phyloP scores from a whole-genome alignment of 305 asterid genomes.

The Rubia occidens region DNA sequence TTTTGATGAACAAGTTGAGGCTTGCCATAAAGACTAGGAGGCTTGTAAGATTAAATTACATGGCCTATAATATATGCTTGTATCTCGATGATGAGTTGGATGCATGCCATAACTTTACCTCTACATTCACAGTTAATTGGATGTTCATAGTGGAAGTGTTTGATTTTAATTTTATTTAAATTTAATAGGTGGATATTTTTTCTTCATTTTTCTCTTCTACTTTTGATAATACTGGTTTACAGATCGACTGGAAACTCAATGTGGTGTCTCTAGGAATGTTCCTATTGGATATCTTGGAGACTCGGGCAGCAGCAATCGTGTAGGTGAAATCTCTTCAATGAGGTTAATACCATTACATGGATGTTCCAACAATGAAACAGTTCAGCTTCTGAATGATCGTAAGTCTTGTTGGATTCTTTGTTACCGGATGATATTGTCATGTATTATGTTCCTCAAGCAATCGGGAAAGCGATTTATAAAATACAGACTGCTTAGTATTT shows the following conservation, averaged over 20 bases:
- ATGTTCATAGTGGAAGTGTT: not conserved
- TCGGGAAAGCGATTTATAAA: no score
- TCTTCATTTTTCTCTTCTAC: conserved; percentile 7
- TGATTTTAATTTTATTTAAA: not conserved
- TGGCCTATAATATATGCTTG: not conserved
- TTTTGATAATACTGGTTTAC: conserved; percentile 17
- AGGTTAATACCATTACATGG: conserved; percentile 55
- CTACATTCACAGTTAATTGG: not conserved
- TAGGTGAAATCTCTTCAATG: conserved; percentile 29
- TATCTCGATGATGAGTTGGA: not conserved
- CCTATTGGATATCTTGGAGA: conserved; percentile 46
- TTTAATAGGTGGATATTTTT: not conserved
- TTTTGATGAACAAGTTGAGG: not conserved
- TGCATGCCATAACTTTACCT: not conserved
- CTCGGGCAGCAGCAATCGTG: conserved; percentile 32
- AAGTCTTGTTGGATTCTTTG: conserved; percentile 18
- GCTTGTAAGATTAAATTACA: not conserved
- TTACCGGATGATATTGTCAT: not conserved
- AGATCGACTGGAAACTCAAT: conserved; percentile 47
- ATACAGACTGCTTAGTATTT: not conserved
- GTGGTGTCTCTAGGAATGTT: conserved; percentile 32
- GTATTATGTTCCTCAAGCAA: not conserved
- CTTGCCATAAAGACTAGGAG: not conserved
- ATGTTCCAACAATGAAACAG: conserved; percentile 59
- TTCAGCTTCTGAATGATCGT: conserved; percentile 60